phyloP scores from a whole-genome alignment of 805 yeast species.

The Candida ponderosae region DNA sequence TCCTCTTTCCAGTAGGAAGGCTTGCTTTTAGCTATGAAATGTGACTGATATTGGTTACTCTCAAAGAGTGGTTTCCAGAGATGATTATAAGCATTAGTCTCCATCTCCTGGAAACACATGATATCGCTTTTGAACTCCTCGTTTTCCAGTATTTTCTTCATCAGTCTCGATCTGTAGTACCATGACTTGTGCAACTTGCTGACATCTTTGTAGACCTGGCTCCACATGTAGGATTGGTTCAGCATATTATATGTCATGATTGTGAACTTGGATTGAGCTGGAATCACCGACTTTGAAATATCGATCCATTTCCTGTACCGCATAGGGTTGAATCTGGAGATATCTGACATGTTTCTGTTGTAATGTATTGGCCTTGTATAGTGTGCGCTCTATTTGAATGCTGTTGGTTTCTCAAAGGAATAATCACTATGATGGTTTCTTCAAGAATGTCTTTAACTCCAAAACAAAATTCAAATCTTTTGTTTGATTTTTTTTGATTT shows the following conservation, averaged over 20 bases:
- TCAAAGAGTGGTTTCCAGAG: constrained; percentile 30
- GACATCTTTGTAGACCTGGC: constrained; percentile 43
- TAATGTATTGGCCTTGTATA: no score
- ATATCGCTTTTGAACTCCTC: constrained; percentile 36
- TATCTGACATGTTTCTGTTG: no score
- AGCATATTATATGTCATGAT: constrained; percentile 38
- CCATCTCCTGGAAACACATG: constrained; percentile 55
- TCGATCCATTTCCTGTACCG: constrained; percentile 15
- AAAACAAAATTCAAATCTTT: no score
- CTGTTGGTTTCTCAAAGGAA: no score
- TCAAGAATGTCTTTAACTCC: no score
- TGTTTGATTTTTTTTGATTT: no score
- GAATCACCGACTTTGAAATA: background rate
- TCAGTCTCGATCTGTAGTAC: constrained; percentile 37
- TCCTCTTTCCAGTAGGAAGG: constrained; percentile 47
- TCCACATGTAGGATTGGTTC: constrained; percentile 55
- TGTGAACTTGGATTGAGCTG: constrained; percentile 13
- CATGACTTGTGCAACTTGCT: constrained; percentile 39
- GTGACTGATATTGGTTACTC: constrained; percentile 34
- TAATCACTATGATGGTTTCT: constrained; percentile 51
- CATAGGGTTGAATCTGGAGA: constrained; percentile 28
- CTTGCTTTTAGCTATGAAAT: constrained; percentile 39
- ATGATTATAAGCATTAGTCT: constrained; percentile 28
- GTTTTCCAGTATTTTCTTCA: constrained; percentile 28
- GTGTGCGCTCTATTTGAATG: no score